Percentiles rank a stretch among this genome's conserved stretches.
Conservation (phyloP, 2,329 filamentous ascomycete species). For the Acrocalymma vagum region DNA sequence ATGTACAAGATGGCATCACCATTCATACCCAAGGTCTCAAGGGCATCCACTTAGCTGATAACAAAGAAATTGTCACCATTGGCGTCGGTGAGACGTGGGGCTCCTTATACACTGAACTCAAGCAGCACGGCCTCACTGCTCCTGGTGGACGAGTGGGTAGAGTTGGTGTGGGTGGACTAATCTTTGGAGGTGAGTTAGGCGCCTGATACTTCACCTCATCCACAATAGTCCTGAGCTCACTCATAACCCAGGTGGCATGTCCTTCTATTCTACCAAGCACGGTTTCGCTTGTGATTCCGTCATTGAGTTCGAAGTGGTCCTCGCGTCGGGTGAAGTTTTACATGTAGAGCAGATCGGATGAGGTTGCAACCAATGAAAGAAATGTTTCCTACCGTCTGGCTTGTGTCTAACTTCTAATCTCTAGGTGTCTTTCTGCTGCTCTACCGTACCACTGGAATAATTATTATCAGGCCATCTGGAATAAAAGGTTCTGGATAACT, state of each 20-base stretch:
- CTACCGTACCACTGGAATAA: no score
- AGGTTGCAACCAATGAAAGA: constrained; percentile 41
- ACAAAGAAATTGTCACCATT: constrained; percentile 1
- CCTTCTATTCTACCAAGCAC: constrained; percentile 19
- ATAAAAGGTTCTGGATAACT: no score
- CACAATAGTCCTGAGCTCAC: no score
- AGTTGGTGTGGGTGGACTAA: constrained; percentile 39
- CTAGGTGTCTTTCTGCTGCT: no score
- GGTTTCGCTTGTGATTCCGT: constrained; percentile 25
- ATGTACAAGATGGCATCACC: constrained; percentile 3
- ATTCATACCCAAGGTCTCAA: constrained; percentile 2
- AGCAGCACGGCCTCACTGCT: constrained; percentile 25
- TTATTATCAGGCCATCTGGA: no score
- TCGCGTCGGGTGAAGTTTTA: constrained; percentile 52
- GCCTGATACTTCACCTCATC: no score
- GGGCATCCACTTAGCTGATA: constrained; percentile 1
- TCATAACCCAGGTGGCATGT: constrained; percentile 37
- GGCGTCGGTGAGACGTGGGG: constrained; percentile 4
- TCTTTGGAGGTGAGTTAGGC: constrained; percentile 37
- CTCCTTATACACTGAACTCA: constrained; percentile 1
- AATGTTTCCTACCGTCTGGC: constrained; percentile 47
- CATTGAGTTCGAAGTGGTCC: constrained; percentile 48
- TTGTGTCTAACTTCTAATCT: no score
- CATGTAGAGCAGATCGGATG: no score
- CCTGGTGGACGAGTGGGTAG: constrained; percentile 33